Conservation (phyloP, 164 flowering plant species). For the Macadamia tetraphylla region DNA sequence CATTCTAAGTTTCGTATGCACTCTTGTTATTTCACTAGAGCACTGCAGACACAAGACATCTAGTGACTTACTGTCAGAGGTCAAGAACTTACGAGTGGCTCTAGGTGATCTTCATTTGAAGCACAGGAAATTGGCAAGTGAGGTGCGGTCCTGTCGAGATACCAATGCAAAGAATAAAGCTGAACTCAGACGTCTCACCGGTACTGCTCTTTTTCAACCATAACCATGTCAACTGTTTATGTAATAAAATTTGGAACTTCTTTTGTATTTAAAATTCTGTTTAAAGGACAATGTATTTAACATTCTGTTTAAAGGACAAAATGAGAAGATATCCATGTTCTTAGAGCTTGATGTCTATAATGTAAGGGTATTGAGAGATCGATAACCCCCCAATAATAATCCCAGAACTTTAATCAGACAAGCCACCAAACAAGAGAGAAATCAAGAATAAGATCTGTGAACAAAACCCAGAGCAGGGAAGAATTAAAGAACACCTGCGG, state of each 20-base stretch:
- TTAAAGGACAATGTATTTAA: no score
- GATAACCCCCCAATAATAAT: no score
- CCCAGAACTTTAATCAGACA: no score
- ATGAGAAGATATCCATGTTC: no score
- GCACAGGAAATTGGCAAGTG: conserved; percentile 46
- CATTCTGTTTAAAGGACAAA: no score
- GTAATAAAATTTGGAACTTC: neutral
- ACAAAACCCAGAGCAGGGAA: no score
- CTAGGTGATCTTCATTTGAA: conserved; percentile 64
- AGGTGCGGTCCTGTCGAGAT: conserved; percentile 47
- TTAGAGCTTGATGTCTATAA: no score
- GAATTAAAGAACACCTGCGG: no score
- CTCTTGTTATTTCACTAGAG: conserved; percentile 34
- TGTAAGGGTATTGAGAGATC: no score
- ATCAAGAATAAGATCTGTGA: no score
- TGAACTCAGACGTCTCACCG: conserved; percentile 50
- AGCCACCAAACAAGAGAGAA: no score
- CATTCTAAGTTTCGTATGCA: conserved; percentile 8
- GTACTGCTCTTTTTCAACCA: conserved; percentile 31
- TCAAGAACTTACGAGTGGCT: conserved; percentile 47
- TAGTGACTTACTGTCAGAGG: conserved; percentile 40
- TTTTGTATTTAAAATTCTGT: no score
- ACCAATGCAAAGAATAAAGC: conserved; percentile 65
- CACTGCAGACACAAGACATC: conserved; percentile 30
- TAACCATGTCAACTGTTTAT: neutral